Conservation (phyloP, 2,329 filamentous ascomycete genomes). For the Lachnellula arida region DNA sequence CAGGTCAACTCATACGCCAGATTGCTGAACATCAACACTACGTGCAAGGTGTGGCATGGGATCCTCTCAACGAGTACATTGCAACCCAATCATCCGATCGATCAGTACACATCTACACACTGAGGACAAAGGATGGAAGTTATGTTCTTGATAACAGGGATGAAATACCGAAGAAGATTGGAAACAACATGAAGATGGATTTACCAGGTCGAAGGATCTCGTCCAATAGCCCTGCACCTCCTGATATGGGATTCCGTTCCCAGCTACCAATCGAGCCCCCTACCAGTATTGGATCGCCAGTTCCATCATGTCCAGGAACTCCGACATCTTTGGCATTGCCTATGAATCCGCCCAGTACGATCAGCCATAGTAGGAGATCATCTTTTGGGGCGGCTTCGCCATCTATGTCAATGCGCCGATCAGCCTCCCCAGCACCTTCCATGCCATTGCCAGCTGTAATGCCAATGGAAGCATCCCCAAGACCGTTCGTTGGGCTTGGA, state of each 20-base stretch:
- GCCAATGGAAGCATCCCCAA: slow-evolving; percentile 85
- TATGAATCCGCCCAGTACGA: slow-evolving; percentile 89
- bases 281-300: slow-evolving; percentile 69
- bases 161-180: slow-evolving; percentile 66
- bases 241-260: slow-evolving; percentile 67
- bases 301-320: slow-evolving; percentile 86
- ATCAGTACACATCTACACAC: slow-evolving; percentile 93
- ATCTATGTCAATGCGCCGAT: slow-evolving; percentile 67
- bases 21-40: slow-evolving; percentile 98
- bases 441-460: slow-evolving; percentile 93
- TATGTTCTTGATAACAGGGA: slow-evolving; percentile 69
- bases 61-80: slow-evolving; percentile 95
- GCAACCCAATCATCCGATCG: slow-evolving; percentile 97
- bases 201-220: slow-evolving; percentile 87
- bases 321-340: slow-evolving; percentile 84
- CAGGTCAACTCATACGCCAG: slow-evolving; percentile 69
- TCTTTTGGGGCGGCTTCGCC: slow-evolving; percentile 73
- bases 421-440: slow-evolving; percentile 87
- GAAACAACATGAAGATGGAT: slow-evolving; percentile 76
- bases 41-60: slow-evolving; percentile 97
- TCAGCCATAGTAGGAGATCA: slow-evolving; percentile 89
- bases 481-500: slow-evolving; percentile 56
- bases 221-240: slow-evolving; percentile 86
- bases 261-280: slow-evolving; percentile 55
- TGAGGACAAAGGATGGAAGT: slow-evolving; percentile 94